Evolutionary conservation across 2,329 filamentous ascomycete genomes (phyloP), one percentile per base, ranked within the genome.

Genomic region (Colletotrichum filicis): DNA sequence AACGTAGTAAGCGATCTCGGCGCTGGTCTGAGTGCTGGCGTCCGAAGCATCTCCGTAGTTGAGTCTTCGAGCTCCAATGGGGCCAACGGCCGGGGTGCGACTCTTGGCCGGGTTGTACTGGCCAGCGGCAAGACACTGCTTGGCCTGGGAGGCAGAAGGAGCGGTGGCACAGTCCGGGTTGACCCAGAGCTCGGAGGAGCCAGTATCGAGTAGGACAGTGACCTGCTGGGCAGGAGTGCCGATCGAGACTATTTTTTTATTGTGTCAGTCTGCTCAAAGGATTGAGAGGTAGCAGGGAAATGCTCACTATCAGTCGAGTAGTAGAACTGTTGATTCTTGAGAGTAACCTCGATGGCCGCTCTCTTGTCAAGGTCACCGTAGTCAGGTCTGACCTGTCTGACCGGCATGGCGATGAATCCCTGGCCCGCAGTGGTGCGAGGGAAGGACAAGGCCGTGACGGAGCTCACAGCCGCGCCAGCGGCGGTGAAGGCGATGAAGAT

Each of bases 131-230:
- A 74, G 14, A 77, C 87, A 89, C 58, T 84, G 81, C 0, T 79
- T 66, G 3, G 78, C 75, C 46, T 85, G 80, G 1, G 76, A 75
- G 7, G 79, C 74, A 6, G 80, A 79, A 6, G 79, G 81, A 0
- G 86, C 82, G 5, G 80, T 82, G 4, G 77, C 65, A 76, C 88
- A 90, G 65, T 84, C 80, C 1, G 88, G 87, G 72, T 89, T 87
- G 56, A 89, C 85, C 88, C 88, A 90, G 8, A 89, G 83, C 77
- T 89, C 87, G 74, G 85, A 85, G 5, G 88, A 89, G 19, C 88
- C 88, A 0, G 86, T 88, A 72, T 88, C 86, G 67, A 88, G 81
- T 49, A 87, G 82, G 46, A 88, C 85, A 12, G 85, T 83, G 46
- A 88, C 79, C 12, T 76, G 79, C 74, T 88, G 86, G 1, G 80